A percentile compares a stretch with the other conserved stretches of the same genome.
Conservation (phyloP, 345 rosid species). For the Murraya koenigii region DNA sequence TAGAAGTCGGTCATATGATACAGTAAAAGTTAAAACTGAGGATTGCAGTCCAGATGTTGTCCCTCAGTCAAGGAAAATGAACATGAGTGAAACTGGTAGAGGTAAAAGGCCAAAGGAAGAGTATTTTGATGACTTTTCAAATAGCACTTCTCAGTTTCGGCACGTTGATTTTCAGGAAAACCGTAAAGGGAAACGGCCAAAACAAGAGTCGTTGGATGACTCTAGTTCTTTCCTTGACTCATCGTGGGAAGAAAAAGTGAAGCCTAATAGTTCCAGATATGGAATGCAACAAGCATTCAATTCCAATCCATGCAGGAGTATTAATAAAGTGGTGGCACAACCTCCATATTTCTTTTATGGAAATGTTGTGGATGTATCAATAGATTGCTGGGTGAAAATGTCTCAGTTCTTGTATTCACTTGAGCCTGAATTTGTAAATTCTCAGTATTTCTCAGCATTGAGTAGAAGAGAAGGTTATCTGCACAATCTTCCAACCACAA, state of each 20-base stretch:
- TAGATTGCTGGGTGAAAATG: constrained; percentile 56
- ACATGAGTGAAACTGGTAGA: constrained; percentile 35
- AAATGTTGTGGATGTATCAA: constrained; percentile 45
- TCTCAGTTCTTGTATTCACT: constrained; percentile 58
- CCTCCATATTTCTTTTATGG: constrained; percentile 85
- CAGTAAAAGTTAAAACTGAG: constrained; percentile 40
- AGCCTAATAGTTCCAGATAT: constrained; percentile 15
- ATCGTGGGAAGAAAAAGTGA: constrained; percentile 50
- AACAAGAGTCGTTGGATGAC: constrained; percentile 44
- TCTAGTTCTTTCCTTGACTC: constrained; percentile 40
- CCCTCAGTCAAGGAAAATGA: constrained; percentile 11
- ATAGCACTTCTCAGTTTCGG: constrained; percentile 20
- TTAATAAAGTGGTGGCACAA: constrained; percentile 44
- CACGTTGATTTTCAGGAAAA: constrained; percentile 22
- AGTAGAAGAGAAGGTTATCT: constrained; percentile 79
- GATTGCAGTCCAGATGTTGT: constrained; percentile 27
- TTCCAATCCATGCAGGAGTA: constrained; percentile 42
- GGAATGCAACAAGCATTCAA: constrained; percentile 33
- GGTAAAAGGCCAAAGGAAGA: constrained; percentile 78
- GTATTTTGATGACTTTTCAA: constrained; percentile 26
- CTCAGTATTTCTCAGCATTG: constrained; percentile 65
- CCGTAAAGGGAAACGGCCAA: constrained; percentile 57
- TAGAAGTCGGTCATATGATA: constrained; percentile 23
- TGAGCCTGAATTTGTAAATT: constrained; percentile 68
- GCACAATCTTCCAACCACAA: constrained; percentile 74